These are phyloP conservation scores for Lanmaoa pseudosensibilis DNA, from an alignment of 768 basidiomycete species.

Conservation along the genomic window DNA sequence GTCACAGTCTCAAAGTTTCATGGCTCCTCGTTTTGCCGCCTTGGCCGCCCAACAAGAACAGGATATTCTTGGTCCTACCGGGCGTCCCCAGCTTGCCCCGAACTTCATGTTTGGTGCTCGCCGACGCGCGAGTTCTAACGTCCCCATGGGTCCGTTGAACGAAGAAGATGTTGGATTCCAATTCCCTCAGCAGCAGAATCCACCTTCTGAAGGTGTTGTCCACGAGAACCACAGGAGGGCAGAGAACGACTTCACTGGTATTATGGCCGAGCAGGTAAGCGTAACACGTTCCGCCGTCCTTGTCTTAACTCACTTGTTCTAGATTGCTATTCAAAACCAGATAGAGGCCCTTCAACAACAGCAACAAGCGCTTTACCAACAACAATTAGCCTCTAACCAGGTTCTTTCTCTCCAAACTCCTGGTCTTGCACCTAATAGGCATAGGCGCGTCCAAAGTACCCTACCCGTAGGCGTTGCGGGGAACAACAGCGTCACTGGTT, in stretches of 20 bases:
- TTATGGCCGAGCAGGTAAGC: slow-evolving; percentile 93
- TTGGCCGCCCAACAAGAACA: slow-evolving; percentile 70
- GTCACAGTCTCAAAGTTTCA: slow-evolving; percentile 80
- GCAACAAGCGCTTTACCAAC: slow-evolving; percentile 86
- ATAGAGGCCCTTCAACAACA: slow-evolving; percentile 90
- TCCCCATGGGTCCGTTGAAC: slow-evolving; percentile 66
- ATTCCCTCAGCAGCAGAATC: slow-evolving; percentile 67
- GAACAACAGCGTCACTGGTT: slow-evolving; percentile 37
- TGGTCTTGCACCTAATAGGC: slow-evolving; percentile 69
- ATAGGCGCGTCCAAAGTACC: slow-evolving; percentile 87
- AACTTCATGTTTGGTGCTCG: slow-evolving; percentile 84
- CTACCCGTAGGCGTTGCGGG: slow-evolving; percentile 58
- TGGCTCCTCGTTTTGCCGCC: slow-evolving; percentile 86
- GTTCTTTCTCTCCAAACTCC: slow-evolving; percentile 79
- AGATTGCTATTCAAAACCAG: slow-evolving; percentile 89
- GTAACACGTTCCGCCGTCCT: not conserved
- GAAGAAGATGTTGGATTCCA: slow-evolving; percentile 83
- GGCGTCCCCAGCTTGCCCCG: slow-evolving; percentile 89
- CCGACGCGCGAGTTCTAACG: slow-evolving; percentile 49
- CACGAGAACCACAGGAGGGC: slow-evolving; percentile 52
- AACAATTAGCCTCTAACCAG: slow-evolving; percentile 85
- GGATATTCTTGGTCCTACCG: slow-evolving; percentile 65
- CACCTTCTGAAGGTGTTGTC: slow-evolving; percentile 26
- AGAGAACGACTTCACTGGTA: slow-evolving; percentile 77
- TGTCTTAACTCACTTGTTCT: slow-evolving; percentile 13